phyloP scores from a whole-genome alignment of 495 filamentous ascomycete genomes.

The Penicillium roqueforti region DNA sequence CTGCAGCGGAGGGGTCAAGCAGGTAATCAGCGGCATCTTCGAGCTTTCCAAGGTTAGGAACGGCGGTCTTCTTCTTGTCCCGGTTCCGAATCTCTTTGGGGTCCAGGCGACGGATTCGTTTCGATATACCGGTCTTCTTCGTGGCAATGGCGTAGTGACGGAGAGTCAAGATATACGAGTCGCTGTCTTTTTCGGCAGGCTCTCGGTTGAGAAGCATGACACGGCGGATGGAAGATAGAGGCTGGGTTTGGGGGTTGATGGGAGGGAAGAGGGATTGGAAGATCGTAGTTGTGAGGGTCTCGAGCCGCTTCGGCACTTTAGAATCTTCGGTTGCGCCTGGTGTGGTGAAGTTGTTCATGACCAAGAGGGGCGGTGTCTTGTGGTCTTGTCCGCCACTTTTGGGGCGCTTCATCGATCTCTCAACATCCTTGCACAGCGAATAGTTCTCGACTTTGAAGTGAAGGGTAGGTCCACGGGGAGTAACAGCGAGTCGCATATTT shows the following conservation, averaged over 20 bases:
- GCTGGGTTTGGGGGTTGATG: conserved; percentile 87
- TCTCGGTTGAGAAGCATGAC: conserved; percentile 89
- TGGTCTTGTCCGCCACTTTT: conserved; percentile 78
- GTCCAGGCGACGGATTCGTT: conserved; percentile 75
- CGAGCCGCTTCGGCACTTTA: conserved; percentile 78
- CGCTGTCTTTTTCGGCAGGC: conserved; percentile 48
- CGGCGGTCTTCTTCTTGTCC: conserved; percentile 58
- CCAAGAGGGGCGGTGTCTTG: conserved; percentile 75
- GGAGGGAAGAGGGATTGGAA: conserved; percentile 97
- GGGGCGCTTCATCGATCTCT: conserved; percentile 74
- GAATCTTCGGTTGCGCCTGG: conserved; percentile 52
- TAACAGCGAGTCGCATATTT: conserved; percentile 83
- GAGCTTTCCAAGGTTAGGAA: conserved; percentile 87
- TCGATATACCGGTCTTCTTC: conserved; percentile 76
- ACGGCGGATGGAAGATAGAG: conserved; percentile 80
- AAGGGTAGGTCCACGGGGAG: conserved; percentile 86
- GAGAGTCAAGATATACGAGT: conserved; percentile 80
- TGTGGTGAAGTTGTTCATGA: conserved; percentile 96
- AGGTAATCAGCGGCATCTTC: conserved; percentile 96
- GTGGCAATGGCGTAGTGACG: conserved; percentile 95
- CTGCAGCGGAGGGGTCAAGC: conserved; percentile 75
- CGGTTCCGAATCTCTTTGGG: conserved; percentile 71
- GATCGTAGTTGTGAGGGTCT: conserved; percentile 85
- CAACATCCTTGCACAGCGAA: conserved; percentile 85
- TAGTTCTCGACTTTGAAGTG: conserved; percentile 97